Conservation (phyloP, 331 rosid genomes). For the Spiraea crenata region DNA sequence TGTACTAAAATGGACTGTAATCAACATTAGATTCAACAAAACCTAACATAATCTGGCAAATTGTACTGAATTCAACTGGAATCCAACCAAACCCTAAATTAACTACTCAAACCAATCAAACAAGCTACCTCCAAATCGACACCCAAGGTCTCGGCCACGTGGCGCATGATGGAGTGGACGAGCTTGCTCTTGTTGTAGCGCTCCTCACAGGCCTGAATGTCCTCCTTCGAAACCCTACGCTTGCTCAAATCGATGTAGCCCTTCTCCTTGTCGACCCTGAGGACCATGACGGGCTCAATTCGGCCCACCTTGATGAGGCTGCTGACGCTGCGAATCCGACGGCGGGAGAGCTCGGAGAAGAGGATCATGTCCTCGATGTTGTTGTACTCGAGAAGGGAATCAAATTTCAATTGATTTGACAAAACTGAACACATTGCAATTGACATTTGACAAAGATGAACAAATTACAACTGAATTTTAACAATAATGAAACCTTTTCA, state of each 20-base stretch:
- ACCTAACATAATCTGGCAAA: too few species aligned
- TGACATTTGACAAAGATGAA: too few species aligned
- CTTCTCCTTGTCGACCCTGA: conserved; percentile 90
- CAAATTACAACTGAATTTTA: too few species aligned
- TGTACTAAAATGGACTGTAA: too few species aligned
- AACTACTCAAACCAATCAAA: too few species aligned
- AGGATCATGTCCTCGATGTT: conserved; percentile 96
- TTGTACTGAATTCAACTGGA: neutral
- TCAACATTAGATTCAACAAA: too few species aligned
- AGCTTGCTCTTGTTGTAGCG: conserved; percentile 97
- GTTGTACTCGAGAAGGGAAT: conserved; percentile 91
- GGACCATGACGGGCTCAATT: conserved; percentile 95
- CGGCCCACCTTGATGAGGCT: conserved; percentile 90
- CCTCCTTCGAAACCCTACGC: conserved; percentile 93
- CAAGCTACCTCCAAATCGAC: conserved; percentile 73
- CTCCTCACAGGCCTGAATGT: conserved; percentile 83
- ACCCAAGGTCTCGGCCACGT: conserved; percentile 76
- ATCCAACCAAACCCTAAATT: neutral
- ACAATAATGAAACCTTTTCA: too few species aligned
- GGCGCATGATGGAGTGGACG: conserved; percentile 96
- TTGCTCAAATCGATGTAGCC: conserved; percentile 97
- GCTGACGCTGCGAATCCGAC: conserved; percentile 93
- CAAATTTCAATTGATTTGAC: too few species aligned
- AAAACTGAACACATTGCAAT: too few species aligned
- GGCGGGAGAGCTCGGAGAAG: conserved; percentile 95